phyloP scores from a whole-genome alignment of 2,329 filamentous ascomycete genomes.

The Pestalotiopsis sp. region DNA sequence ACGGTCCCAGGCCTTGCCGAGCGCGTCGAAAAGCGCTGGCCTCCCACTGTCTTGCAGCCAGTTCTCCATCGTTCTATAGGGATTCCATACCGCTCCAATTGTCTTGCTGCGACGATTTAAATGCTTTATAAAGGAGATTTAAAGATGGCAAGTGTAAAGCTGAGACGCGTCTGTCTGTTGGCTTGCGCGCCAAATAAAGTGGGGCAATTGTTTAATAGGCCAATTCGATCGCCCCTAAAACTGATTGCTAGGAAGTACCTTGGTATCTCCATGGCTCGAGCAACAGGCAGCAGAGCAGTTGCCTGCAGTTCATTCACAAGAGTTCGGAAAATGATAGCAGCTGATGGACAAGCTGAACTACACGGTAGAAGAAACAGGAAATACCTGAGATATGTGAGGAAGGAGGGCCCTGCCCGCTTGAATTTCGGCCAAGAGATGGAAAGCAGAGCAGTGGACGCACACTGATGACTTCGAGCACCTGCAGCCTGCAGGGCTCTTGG shows the following conservation, averaged over 20 bases:
- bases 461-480: too few species aligned
- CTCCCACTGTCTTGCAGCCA: conserved; percentile 33
- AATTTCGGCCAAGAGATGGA: too few species aligned
- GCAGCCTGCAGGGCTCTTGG: too few species aligned
- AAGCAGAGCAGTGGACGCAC: too few species aligned
- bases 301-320: background rate
- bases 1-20: conserved; percentile 28
- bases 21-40: conserved; percentile 29
- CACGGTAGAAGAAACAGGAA: too few species aligned
- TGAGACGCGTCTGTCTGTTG: background rate
- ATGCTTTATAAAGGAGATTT: too few species aligned
- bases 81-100: background rate
- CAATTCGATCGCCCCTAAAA: background rate
- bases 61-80: conserved; percentile 25
- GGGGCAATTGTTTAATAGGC: background rate
- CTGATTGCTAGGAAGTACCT: background rate
- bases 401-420: too few species aligned
- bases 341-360: too few species aligned
- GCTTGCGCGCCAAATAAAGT: background rate
- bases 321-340: too few species aligned
- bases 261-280: background rate
- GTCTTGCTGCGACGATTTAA: background rate
- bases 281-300: background rate
- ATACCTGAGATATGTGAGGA: too few species aligned
- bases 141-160: background rate